These are phyloP conservation scores for Dentipellis fragilis DNA, from an alignment of 768 basidiomycete genomes.

Conservation along the genomic window DNA sequence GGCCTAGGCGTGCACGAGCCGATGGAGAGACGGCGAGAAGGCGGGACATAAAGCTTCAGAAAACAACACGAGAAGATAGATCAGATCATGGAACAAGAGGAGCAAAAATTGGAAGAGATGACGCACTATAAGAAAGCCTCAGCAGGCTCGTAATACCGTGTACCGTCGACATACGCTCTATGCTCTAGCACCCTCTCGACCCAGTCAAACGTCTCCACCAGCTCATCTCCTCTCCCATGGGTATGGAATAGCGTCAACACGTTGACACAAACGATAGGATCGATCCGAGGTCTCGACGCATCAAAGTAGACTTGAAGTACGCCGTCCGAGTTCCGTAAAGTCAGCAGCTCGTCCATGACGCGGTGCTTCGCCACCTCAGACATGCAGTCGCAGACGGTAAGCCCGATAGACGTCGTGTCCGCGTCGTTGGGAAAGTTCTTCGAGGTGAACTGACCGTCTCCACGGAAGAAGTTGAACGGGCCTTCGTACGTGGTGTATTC, in stretches of 20 bases:
- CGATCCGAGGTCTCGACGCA: constrained; percentile 37
- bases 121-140: constrained; percentile 45
- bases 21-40: constrained; percentile 17
- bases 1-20: constrained; percentile 27
- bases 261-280: constrained; percentile 45
- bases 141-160: constrained; percentile 41
- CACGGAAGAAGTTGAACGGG: constrained; percentile 48
- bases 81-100: too few species aligned
- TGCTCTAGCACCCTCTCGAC: constrained; percentile 37
- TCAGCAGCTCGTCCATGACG: constrained; percentile 49
- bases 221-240: constrained; percentile 36
- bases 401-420: constrained; percentile 46
- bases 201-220: constrained; percentile 36
- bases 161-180: constrained; percentile 46
- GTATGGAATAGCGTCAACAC: constrained; percentile 41
- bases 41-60: constrained; percentile 31
- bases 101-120: not conserved
- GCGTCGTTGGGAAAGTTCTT: constrained; percentile 42
- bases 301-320: constrained; percentile 47
- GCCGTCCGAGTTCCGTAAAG: constrained; percentile 36
- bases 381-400: constrained; percentile 27
- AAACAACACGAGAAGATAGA: too few species aligned
- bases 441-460: constrained; percentile 34
- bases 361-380: constrained; percentile 23
- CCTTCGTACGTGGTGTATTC: constrained; percentile 25